These are phyloP conservation scores for Diaporthe sp. DNA, from an alignment of 2,329 filamentous ascomycete species.

Conservation along the genomic window DNA sequence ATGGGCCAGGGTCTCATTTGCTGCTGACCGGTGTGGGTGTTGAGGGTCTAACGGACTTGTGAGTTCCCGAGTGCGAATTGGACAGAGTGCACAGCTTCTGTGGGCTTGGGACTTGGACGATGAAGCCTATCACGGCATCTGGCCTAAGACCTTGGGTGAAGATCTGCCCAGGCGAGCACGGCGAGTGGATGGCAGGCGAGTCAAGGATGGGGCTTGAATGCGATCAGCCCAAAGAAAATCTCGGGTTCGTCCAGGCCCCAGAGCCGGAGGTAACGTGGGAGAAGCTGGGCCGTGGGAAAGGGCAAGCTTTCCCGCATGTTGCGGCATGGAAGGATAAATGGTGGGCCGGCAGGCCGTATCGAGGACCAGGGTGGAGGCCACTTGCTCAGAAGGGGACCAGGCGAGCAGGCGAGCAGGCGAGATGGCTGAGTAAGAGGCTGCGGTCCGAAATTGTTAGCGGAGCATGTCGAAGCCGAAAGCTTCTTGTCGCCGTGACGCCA, in stretches of 20 bases:
- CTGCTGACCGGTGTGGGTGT: conserved; percentile 27
- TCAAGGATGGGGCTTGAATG: conserved; percentile 26
- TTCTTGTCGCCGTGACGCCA: conserved; percentile 19
- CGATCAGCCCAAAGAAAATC: conserved; percentile 35
- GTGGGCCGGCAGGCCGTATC: conserved; percentile 9
- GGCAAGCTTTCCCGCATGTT: conserved; percentile 30
- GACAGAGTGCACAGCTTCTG: neutral
- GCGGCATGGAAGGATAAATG: conserved; percentile 29
- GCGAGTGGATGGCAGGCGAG: conserved; percentile 28
- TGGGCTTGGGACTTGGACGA: conserved; percentile 6
- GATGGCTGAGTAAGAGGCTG: conserved; percentile 30
- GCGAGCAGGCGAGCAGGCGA: neutral
- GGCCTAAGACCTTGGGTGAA: neutral
- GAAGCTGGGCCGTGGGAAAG: conserved; percentile 23
- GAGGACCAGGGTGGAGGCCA: conserved; percentile 21
- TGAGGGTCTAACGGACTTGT: conserved; percentile 4
- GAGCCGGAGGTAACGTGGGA: conserved; percentile 32
- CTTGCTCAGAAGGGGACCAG: neutral
- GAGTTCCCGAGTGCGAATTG: neutral
- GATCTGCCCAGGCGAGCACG: conserved; percentile 25
- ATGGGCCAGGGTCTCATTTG: conserved; percentile 30
- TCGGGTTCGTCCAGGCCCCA: conserved; percentile 29
- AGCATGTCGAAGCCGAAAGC: conserved; percentile 15
- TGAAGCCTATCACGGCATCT: conserved; percentile 12
- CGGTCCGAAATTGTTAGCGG: conserved; percentile 34